Evolutionary conservation across 768 basidiomycete species (phyloP).

Genomic region (Hebeloma cylindrosporum): DNA sequence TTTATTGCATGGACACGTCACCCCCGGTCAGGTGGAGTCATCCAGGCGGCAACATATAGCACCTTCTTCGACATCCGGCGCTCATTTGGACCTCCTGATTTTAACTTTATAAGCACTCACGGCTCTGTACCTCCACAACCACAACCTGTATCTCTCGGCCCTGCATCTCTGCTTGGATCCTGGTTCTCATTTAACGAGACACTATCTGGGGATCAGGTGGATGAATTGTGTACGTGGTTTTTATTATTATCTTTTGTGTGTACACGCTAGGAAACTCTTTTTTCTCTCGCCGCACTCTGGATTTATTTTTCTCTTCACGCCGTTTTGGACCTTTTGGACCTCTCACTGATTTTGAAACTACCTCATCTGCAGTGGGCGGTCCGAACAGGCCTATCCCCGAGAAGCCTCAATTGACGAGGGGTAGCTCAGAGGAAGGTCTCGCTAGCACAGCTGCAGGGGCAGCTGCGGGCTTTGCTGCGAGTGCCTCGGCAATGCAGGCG

Average conservation of each 20-base stretch:
- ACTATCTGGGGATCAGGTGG: slow-evolving; percentile 60
- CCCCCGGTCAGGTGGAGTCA: slow-evolving; percentile 26
- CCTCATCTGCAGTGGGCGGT: slow-evolving; percentile 54
- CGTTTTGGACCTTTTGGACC: neutral
- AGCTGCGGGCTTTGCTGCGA: slow-evolving; percentile 29
- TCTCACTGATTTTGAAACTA: neutral
- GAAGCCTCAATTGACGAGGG: slow-evolving; percentile 18
- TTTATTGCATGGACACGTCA: slow-evolving; percentile 44
- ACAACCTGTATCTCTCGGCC: slow-evolving; percentile 59
- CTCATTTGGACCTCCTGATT: slow-evolving; percentile 47
- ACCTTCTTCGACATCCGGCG: slow-evolving; percentile 61
- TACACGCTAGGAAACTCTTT: too few relatives aligned
- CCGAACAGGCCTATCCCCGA: slow-evolving; percentile 57
- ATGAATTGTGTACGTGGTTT: slow-evolving; percentile 49
- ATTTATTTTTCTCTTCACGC: neutral
- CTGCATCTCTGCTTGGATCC: slow-evolving; percentile 52
- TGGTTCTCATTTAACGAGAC: slow-evolving; percentile 54
- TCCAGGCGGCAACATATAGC: slow-evolving; percentile 46
- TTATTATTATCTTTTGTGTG: neutral
- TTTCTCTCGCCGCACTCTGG: too few relatives aligned
- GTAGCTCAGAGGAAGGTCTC: slow-evolving; percentile 8
- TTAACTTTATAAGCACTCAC: slow-evolving; percentile 47
- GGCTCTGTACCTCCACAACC: slow-evolving; percentile 54
- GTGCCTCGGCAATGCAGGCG: slow-evolving; percentile 36
- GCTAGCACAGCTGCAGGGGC: slow-evolving; percentile 21